A percentile compares a stretch with the other conserved stretches of the same genome.
Conservation (phyloP, 2,329 filamentous ascomycete genomes). For the Ophiocordyceps sinensis region DNA sequence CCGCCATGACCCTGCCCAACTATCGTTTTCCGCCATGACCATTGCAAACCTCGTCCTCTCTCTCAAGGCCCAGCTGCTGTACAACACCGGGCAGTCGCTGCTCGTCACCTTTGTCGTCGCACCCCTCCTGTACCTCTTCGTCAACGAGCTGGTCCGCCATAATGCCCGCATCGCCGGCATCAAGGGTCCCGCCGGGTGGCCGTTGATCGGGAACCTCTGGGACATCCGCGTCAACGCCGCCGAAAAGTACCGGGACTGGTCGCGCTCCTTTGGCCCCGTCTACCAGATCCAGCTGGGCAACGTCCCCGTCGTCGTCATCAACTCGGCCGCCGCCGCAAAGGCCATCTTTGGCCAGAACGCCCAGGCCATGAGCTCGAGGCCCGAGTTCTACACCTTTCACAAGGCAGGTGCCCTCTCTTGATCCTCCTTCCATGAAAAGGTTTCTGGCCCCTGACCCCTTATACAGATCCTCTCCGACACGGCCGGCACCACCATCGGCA, state of each 20-base stretch:
- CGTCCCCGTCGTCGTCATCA: conserved; percentile 39
- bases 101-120: conserved; percentile 10
- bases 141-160: conserved; percentile 33
- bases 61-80: conserved; percentile 6
- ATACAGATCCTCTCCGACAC: conserved; percentile 51
- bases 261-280: conserved; percentile 29
- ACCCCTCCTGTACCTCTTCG: conserved; percentile 28
- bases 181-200: conserved; percentile 32
- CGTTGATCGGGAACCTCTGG: conserved; percentile 39
- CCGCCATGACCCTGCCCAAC: too few relatives aligned
- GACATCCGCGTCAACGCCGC: conserved; percentile 40
- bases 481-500: conserved; percentile 53
- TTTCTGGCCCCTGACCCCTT: too few relatives aligned
- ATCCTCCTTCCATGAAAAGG: too few relatives aligned
- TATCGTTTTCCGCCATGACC: conserved; percentile 14
- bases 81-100: conserved; percentile 10
- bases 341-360: conserved; percentile 36
- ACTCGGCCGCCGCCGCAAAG: conserved; percentile 35
- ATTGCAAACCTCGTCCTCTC: conserved; percentile 10
- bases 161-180: conserved; percentile 29
- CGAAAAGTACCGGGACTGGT: conserved; percentile 41
- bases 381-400: conserved; percentile 45
- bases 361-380: conserved; percentile 38
- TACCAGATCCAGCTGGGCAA: conserved; percentile 46
- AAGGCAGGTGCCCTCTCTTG: too few relatives aligned